Evolutionary conservation across 179 eudicot genomes (phyloP), one percentile per base, ranked within the genome.

Genomic region (Patellifolia procumbens): DNA sequence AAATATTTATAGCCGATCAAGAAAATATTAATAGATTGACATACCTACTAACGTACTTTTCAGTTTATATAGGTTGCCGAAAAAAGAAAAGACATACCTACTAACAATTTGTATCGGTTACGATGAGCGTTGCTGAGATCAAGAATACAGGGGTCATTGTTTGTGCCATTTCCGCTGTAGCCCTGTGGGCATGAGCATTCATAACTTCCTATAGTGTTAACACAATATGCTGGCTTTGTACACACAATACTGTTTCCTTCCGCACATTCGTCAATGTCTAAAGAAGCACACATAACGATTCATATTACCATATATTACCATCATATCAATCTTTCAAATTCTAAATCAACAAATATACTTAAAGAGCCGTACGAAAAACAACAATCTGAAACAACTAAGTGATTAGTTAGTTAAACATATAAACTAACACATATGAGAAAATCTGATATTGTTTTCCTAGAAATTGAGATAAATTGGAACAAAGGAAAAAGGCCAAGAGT

Each of bases 61-160:
- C n/a, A n/a, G n/a, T n/a, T n/a, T n/a, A n/a, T n/a, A n/a, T n/a
- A n/a, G n/a, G n/a, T n/a, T n/a, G n/a, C n/a, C n/a, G n/a, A n/a
- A n/a, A n/a, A n/a, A n/a, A n/a, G n/a, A n/a, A n/a, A n/a, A n/a
- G 20, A 68, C 72, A 45, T 68, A 68, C 72, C 72, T 45, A 68
- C 37, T 45, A 68, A 45, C 72, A 68, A 68, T 24, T 68, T 68
- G 34, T 68, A 45, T 26, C 17, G 20, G 22, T n/a, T 24, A 6
- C 22, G 34, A 13, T 15, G 72, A 26, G 52, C 20, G 43, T 11
- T 45, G 37, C 28, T 68, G 55, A 24, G 72, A 68, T 43, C 24
- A 28, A 68, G 72, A 26, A 68, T 46, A 45, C 72, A 68, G 1
- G 55, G 72, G 26, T 45, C 3, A 42, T 66, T 42, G 16, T n/a